phyloP scores from a whole-genome alignment of 2,329 filamentous ascomycete species.

The Trichoderma atroviride region DNA sequence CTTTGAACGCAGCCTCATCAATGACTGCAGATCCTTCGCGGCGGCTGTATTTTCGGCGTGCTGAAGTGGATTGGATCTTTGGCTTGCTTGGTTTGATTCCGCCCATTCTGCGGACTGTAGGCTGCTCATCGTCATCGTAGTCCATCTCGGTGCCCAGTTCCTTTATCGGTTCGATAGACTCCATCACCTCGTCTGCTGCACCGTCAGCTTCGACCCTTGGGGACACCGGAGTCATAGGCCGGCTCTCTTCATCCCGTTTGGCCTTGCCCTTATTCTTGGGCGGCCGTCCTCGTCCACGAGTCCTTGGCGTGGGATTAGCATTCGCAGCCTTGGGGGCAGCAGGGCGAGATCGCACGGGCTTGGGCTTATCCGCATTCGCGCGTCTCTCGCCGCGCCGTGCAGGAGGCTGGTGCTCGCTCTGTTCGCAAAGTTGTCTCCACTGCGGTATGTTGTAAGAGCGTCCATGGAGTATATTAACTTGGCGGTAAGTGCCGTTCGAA shows the following conservation, averaged over 20 bases:
- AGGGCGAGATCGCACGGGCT: constrained; percentile 46
- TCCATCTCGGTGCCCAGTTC: constrained; percentile 51
- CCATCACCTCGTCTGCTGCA: constrained; percentile 41
- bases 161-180: constrained; percentile 50
- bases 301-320: constrained; percentile 42
- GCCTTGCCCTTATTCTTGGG: constrained; percentile 43
- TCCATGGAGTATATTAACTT: constrained; percentile 95
- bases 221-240: constrained; percentile 62
- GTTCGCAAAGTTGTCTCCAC: constrained; percentile 91
- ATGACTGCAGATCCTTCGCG: constrained; percentile 76
- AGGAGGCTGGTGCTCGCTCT: constrained; percentile 93
- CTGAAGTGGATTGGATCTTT: constrained; percentile 76
- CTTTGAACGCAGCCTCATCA: constrained; percentile 87
- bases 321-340: constrained; percentile 38
- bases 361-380: constrained; percentile 59
- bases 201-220: constrained; percentile 47
- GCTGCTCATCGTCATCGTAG: constrained; percentile 47
- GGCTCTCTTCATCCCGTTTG: constrained; percentile 47
- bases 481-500: constrained; percentile 90
- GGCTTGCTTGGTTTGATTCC: constrained; percentile 54
- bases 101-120: constrained; percentile 51
- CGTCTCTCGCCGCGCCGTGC: constrained; percentile 83
- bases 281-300: constrained; percentile 46
- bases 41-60: constrained; percentile 82
- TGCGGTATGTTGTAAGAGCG: constrained; percentile 95